Base-by-base conservation (phyloP, 2,329 filamentous ascomycete genomes). In the Triangularia setosa region DNA sequence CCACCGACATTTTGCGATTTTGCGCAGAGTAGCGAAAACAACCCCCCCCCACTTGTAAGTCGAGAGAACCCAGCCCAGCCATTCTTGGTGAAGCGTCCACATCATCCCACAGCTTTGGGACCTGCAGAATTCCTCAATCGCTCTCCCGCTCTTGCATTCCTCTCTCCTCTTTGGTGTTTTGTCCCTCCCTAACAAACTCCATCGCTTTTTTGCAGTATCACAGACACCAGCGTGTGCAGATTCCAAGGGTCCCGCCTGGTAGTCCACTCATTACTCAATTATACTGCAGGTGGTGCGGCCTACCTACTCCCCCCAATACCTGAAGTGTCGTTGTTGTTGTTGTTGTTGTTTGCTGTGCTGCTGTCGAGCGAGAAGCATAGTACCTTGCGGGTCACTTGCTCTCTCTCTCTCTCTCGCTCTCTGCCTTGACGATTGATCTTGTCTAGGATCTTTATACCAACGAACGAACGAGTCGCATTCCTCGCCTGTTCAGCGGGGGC, bases 111-210 rank as follows among this genome's bases (percentile, higher is more conserved):
- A 58, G 21, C 48, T 40, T 18, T 27, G 25, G 58, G 35, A 59
- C 57, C 58, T 40, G 57, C 57, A 40, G 23, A 23, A 23, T 59
- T 40, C 30, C 40, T 40, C n/a, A 23, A 54, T 14, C 9, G 52
- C 12, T 55, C 23, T 59, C 57, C 57, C 58, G 58, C 58, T 48
- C 58, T 53, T 60, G 58, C 58, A 62, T 56, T 48, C 53, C 35
- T 58, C 18, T 48, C 52, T 27, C 28, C 35, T 55, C n/a, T 60
- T 24, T 12, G 25, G 18, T 23, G 16, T 28, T 9, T 27, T 40
- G 16, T n/a, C n/a, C n/a, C n/a, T n/a, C 48, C 23, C 58, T 53
- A 23, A 60, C 52, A 55, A n/a, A 25, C 57, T 44, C 21, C n/a
- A 53, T 30, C 25, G 16, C 4, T 55, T 28, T 55, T 24, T 27